Percentiles rank a stretch among this genome's conserved stretches.
Evolutionary conservation across 2,329 filamentous ascomycete species (phyloP).

Genomic region (Penicillium fuscoglaucum): DNA sequence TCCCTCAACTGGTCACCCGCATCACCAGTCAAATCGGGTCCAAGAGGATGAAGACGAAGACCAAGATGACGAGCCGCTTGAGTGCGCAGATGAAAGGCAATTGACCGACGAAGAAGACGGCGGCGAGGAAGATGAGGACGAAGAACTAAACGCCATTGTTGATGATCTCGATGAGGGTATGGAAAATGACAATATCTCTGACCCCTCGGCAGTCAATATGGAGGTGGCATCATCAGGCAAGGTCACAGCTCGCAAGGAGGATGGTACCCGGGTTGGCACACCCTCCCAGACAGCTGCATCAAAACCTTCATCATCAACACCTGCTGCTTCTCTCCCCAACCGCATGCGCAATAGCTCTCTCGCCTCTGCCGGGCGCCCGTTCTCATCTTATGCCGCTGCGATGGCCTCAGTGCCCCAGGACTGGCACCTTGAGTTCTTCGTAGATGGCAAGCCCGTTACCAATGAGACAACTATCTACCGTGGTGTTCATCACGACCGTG

Average conservation of each 20-base stretch:
- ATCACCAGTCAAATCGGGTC: conserved; percentile 59
- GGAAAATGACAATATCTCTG: conserved; percentile 69
- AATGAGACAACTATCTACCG: conserved; percentile 96
- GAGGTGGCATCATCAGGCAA: conserved; percentile 84
- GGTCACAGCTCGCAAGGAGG: conserved; percentile 86
- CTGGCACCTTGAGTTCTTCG: conserved; percentile 95
- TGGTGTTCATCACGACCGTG: conserved; percentile 75
- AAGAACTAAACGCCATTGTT: conserved; percentile 80
- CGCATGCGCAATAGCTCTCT: conserved; percentile 45
- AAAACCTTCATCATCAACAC: conserved; percentile 42
- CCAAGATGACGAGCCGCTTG: conserved; percentile 68
- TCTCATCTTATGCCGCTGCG: conserved; percentile 78
- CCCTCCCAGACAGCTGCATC: conserved; percentile 63
- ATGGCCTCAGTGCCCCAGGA: conserved; percentile 80
- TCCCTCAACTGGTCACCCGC: conserved; percentile 52
- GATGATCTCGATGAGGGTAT: conserved; percentile 86
- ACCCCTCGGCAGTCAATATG: conserved; percentile 85
- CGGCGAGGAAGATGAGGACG: conserved; percentile 52
- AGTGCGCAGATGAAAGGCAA: conserved; percentile 90
- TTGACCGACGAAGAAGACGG: conserved; percentile 70
- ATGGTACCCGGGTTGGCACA: conserved; percentile 82
- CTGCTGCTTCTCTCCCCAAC: conserved; percentile 22
- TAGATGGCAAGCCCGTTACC: conserved; percentile 78
- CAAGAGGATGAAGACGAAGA: conserved; percentile 59
- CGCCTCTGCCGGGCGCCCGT: conserved; percentile 57